phyloP scores from a whole-genome alignment of 2,329 filamentous ascomycete genomes.

The Exophiala viscosa region DNA sequence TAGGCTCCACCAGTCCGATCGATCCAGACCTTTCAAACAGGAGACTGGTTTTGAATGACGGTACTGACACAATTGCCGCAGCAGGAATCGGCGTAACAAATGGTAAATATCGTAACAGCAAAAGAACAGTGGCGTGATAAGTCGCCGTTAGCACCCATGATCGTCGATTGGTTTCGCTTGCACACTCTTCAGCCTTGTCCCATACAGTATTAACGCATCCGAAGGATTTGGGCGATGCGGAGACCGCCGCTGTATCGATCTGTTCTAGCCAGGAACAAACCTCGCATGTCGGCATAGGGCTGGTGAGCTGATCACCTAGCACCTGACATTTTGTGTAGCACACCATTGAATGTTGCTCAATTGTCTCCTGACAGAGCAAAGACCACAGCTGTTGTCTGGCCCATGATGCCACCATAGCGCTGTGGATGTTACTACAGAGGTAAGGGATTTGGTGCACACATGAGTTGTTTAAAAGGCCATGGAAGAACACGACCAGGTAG shows the following conservation, averaged over 20 bases:
- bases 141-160: not conserved
- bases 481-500: conserved; percentile 1
- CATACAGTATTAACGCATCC: not conserved
- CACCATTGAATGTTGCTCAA: conserved; percentile 5
- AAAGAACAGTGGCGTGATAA: conserved; percentile 11
- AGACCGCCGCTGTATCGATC: conserved; percentile 8
- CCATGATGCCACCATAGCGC: not conserved
- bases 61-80: conserved; percentile 11
- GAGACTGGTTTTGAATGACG: conserved; percentile 16
- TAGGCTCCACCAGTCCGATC: conserved; percentile 2
- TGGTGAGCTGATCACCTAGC: conserved; percentile 17
- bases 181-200: not conserved
- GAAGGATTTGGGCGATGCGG: not conserved
- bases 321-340: conserved; percentile 1
- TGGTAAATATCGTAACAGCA: conserved; percentile 8
- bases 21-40: conserved; percentile 16
- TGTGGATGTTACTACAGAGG: not conserved
- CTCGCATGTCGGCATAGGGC: not conserved
- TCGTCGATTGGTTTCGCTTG: conserved; percentile 5
- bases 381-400: no score
- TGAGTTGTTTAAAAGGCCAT: conserved; percentile 3
- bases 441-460: not conserved
- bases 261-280: not conserved
- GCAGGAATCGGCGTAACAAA: not conserved
- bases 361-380: conserved; percentile 12